Percentiles rank a stretch among this genome's conserved stretches.
Conservation (phyloP, 1,284 basidiomycete species). For the Volvariella surrecta region DNA sequence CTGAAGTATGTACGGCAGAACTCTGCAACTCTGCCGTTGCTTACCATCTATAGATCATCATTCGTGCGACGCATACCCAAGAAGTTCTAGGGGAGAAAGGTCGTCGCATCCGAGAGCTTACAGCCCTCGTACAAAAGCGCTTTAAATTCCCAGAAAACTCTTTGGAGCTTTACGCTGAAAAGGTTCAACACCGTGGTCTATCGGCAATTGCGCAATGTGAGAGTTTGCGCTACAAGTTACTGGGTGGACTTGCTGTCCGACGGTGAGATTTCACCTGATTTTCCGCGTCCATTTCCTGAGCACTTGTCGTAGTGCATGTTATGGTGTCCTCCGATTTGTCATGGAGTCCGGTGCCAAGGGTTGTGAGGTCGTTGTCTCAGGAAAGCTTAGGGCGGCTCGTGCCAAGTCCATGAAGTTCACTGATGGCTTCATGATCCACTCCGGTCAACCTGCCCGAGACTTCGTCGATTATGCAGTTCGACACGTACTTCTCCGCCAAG, state of each 20-base stretch:
- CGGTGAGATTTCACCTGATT: slow-evolving; percentile 45
- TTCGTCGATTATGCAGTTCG: slow-evolving; percentile 98
- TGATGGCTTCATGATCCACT: slow-evolving; percentile 99
- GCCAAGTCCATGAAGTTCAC: slow-evolving; percentile 99
- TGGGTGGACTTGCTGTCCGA: slow-evolving; percentile 98
- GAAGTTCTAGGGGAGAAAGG: slow-evolving; percentile 99
- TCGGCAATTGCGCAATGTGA: slow-evolving; percentile 99
- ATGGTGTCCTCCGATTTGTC: slow-evolving; percentile 99
- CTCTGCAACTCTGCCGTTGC: slow-evolving; percentile 1
- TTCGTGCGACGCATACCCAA: slow-evolving; percentile 99
- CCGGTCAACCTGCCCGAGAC: slow-evolving; percentile 95
- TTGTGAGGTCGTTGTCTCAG: slow-evolving; percentile 99
- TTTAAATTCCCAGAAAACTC: slow-evolving; percentile 99
- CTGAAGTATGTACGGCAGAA: slow-evolving; percentile 54
- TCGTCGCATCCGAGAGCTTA: slow-evolving; percentile 98
- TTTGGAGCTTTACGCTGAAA: slow-evolving; percentile 99
- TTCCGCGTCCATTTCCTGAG: background rate
- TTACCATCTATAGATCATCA: slow-evolving; percentile 75
- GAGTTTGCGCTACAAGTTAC: slow-evolving; percentile 97
- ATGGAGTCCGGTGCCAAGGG: slow-evolving; percentile 99
- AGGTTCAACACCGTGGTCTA: slow-evolving; percentile 98
- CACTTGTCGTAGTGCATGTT: slow-evolving; percentile 75
- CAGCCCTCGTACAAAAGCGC: slow-evolving; percentile 96
- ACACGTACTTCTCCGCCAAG: slow-evolving; percentile 97
- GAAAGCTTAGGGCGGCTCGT: slow-evolving; percentile 99